Evolutionary conservation across 331 rosid species (phyloP), one percentile per base, ranked within the genome.

Genomic region (Rhamnella rubrinervis): DNA sequence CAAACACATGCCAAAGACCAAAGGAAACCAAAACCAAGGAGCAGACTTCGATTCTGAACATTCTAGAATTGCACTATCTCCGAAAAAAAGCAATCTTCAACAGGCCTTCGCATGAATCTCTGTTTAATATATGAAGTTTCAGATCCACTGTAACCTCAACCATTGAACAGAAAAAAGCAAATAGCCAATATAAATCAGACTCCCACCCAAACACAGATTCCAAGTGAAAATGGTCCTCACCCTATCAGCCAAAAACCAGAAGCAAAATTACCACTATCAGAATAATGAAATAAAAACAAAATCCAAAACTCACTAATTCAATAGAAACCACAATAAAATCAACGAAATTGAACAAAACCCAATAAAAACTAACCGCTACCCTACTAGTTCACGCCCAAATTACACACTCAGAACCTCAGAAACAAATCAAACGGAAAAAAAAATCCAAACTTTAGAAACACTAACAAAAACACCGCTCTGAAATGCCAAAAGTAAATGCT

Each of bases 111-210:
- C 82, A 81, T 77, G 79, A 84, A 80, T 72, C 84, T 84, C 85
- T 82, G 87, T 72, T 77, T 61, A 85, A 63, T 51, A 76, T 26
- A 65, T 20, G 28, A 81, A 76, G 50, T 65, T 66, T 73, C 85
- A 90, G 96, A 92, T 92, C 96, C 95, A 85, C 83, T 74, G 66
- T 66, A 52, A 77, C 80, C 70, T 71, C 71, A 78, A 63, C 73
- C 78, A 81, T 16, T 55, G 37, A 71, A 37, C 74, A 69, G 67
- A 77, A 73, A 65, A 67, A 63, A 47, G 55, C 39, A 81, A 41
- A 63, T 50, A 80, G 71, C 37, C 75, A 69, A 61, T 52, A 18
- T 67, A 63, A 82, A 70, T 63, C 66, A 28, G 49, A 65, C 64
- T 23, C 8, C 67, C 76, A 59, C 52, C 52, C 59, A 31, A 53